Conservation (phyloP, 192 early-diverging fungal species). For the Backusella morwellensis region DNA sequence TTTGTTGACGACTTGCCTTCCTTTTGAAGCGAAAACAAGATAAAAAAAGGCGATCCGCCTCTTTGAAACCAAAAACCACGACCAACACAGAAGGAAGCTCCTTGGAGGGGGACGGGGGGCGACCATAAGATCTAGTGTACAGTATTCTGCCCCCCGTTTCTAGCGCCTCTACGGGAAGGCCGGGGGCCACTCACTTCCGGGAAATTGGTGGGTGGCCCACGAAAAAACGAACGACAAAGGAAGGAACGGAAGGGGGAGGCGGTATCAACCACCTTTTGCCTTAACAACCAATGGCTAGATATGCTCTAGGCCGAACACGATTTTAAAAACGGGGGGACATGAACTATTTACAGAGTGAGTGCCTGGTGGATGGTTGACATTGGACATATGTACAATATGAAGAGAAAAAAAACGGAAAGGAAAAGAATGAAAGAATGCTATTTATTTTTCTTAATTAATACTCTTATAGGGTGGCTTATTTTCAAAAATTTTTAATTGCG, state of each 20-base stretch:
- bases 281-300: not conserved
- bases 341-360: not conserved
- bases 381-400: not conserved
- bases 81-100: not conserved
- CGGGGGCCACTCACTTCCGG: not conserved
- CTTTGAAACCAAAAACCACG: not conserved
- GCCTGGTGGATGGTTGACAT: not conserved
- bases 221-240: not conserved
- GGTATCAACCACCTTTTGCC: not conserved
- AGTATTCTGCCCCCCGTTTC: not conserved
- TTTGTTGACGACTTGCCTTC: not conserved
- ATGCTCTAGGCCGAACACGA: not conserved
- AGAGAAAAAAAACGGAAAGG: too few species aligned
- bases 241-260: not conserved
- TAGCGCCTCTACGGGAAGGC: not conserved
- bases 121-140: slow-evolving; percentile 5
- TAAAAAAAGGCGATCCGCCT: not conserved
- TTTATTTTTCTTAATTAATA: not conserved
- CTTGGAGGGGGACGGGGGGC: not conserved
- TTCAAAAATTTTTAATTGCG: not conserved
- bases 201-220: not conserved
- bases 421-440: not conserved
- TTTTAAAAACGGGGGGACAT: not conserved
- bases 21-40: not conserved
- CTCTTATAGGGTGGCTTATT: not conserved